Evolutionary conservation across 257 asterid genomes (phyloP).

Genomic region (Solanum peruvianum): DNA sequence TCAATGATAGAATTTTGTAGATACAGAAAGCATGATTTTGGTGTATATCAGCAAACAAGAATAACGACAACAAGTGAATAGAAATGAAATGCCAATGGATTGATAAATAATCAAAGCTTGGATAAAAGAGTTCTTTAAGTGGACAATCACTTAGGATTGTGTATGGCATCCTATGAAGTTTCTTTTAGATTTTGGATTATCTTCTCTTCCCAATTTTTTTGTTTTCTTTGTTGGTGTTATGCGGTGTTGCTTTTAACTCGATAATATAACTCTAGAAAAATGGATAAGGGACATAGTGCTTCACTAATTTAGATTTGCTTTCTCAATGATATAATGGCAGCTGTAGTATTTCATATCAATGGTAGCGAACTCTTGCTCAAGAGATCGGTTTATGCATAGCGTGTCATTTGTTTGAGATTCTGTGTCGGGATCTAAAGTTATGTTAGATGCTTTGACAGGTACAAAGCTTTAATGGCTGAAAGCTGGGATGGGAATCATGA

Average conservation of each 20-base stretch:
- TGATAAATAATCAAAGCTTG: neutral
- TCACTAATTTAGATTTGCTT: neutral
- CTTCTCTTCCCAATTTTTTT: neutral
- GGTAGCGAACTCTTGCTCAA: neutral
- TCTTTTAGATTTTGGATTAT: neutral
- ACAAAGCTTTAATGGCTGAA: constrained; percentile 52
- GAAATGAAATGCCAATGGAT: neutral
- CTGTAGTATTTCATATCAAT: neutral
- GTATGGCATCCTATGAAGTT: neutral
- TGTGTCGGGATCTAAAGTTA: neutral
- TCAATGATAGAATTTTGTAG: neutral
- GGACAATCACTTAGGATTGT: neutral
- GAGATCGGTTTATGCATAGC: neutral
- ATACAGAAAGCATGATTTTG: neutral
- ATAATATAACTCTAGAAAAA: neutral
- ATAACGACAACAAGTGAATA: neutral
- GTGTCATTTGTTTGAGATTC: neutral
- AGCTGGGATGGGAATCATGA: constrained; percentile 58
- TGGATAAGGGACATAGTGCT: neutral
- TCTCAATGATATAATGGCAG: neutral
- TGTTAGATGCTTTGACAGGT: constrained; percentile 13
- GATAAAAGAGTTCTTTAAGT: neutral
- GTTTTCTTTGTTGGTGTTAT: neutral
- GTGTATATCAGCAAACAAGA: neutral
- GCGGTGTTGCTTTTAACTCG: neutral